Base-by-base conservation (phyloP, 1,139 yeast genomes). In the Yamadazyma diddensiae region DNA sequence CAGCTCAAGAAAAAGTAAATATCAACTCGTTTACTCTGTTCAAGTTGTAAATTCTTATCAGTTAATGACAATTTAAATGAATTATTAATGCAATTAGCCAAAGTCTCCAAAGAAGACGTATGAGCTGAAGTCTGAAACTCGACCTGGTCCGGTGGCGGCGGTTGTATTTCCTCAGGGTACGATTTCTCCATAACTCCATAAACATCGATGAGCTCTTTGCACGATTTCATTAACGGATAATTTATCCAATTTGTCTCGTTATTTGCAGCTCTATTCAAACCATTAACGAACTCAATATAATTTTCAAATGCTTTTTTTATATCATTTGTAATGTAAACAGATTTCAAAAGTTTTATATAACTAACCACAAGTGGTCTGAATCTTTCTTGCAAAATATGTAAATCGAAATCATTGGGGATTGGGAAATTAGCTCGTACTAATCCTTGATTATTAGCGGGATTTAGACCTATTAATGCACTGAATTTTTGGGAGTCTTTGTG, bases 31-130 rank as follows among this genome's bases (percentile, higher is more conserved):
- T 85, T 83, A 36, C 81, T 73, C 19, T 50, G 49, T 1, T 38
- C 43, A 24, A 63, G 39, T 29, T 76, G 79, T 11, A 73, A 65
- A 37, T 78, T 79, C 39, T 92, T 73, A 57, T 90, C 97, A 42
- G 84, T 86, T 25, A 88, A 63, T 42, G 95, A 83, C 4, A 84
- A 56, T 40, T 83, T 85, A 57, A 88, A 83, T 6, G 92, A 77
- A 39, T 78, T 70, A 56, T 87, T 88, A 38, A 87, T 53, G 65
- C 82, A 75, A 36, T 63, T 74, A 5, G 87, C 90, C 35, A 85
- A 68, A 34, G 64, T 62, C 38, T 79, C 84, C 33, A 73, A 52
- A 4, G 65, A 43, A 12, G 51, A 41, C 7, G 26, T 31, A 15
- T 21, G 18, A 9, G 36, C 34, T 11, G 37, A 31, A 6, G 36